Conservation (phyloP, 441 rosid genomes). For the Populus hybrid region DNA sequence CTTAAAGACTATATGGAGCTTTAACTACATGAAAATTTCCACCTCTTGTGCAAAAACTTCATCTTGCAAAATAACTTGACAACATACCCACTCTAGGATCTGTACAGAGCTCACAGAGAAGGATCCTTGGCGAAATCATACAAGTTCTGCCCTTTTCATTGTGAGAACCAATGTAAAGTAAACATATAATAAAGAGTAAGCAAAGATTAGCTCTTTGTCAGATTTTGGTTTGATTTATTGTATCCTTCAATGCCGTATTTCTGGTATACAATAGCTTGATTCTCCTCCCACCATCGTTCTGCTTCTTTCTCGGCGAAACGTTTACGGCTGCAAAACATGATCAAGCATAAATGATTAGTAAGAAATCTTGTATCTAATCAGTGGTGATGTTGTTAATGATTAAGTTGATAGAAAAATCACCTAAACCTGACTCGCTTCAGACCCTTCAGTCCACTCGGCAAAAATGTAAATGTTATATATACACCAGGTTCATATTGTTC, state of each 20-base stretch:
- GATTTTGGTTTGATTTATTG: constrained; percentile 26
- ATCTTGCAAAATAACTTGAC: background rate
- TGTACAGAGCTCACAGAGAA: background rate
- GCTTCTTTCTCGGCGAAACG: constrained; percentile 65
- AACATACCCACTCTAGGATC: background rate
- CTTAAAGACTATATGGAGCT: background rate
- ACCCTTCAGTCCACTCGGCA: constrained; percentile 54
- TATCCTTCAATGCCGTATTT: constrained; percentile 56
- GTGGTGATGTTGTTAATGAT: background rate
- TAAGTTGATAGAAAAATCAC: constrained; percentile 26
- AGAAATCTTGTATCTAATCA: background rate
- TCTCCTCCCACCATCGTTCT: constrained; percentile 77
- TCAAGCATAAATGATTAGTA: background rate
- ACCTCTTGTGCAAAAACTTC: background rate
- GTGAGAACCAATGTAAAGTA: background rate
- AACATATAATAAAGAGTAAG: background rate
- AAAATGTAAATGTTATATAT: constrained; percentile 54
- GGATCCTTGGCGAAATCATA: background rate
- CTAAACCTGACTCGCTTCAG: constrained; percentile 80
- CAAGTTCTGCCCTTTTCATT: background rate
- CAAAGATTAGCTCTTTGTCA: constrained; percentile 5
- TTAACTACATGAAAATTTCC: background rate
- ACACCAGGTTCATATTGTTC: constrained; percentile 41
- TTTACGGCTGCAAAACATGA: constrained; percentile 55
- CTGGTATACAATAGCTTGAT: constrained; percentile 48